These are phyloP conservation scores for Lactarius sp. DNA, from an alignment of 768 basidiomycete genomes.

Conservation along the genomic window DNA sequence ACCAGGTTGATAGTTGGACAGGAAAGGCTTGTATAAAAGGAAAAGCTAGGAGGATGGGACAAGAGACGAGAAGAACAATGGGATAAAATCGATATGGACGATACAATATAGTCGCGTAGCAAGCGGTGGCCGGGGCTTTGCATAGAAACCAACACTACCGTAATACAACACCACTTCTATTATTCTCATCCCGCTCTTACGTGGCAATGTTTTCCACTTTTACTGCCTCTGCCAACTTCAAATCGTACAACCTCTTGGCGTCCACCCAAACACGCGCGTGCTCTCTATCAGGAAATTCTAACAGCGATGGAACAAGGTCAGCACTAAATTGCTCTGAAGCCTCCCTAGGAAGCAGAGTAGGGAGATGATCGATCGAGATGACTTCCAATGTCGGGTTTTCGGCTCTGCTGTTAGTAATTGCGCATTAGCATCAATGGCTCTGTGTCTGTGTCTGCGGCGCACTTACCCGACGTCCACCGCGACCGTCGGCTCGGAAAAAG, in stretches of 20 bases:
- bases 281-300: constrained; percentile 65
- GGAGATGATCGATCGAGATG: constrained; percentile 95
- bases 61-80: constrained; percentile 24
- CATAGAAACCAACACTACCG: constrained; percentile 10
- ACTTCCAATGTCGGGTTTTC: constrained; percentile 72
- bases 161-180: not conserved
- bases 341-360: constrained; percentile 91
- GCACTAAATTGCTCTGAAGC: constrained; percentile 93
- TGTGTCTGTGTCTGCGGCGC: not conserved
- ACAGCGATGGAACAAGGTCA: constrained; percentile 79
- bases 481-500: constrained; percentile 88
- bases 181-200: not conserved
- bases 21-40: constrained; percentile 30
- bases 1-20: constrained; percentile 31
- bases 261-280: constrained; percentile 80
- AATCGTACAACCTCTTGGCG: constrained; percentile 76
- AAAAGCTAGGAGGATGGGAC: constrained; percentile 29
- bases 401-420: constrained; percentile 44
- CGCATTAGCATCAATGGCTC: constrained; percentile 20
- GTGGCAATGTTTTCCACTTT: constrained; percentile 30
- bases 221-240: constrained; percentile 54
- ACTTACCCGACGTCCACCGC: constrained; percentile 76
- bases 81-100: constrained; percentile 6
- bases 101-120: not conserved
- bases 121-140: not conserved